Percentiles rank a stretch among this genome's conserved stretches.
phyloP scores from a whole-genome alignment of 257 asterid species.

The Datura wrightii region DNA sequence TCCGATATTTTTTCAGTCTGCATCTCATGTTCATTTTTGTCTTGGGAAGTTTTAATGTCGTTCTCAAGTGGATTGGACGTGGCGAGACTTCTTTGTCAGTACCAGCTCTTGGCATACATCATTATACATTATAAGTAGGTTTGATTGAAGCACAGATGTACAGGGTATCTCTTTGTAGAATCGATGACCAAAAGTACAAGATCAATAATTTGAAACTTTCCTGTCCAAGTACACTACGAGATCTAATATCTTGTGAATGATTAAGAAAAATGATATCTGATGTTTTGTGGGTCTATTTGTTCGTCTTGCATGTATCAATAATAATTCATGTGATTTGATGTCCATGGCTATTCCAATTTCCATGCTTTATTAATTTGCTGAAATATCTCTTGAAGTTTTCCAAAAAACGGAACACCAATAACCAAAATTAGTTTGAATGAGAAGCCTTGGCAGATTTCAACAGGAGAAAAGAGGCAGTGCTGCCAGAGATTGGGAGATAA shows the following conservation, averaged over 20 bases:
- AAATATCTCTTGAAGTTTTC: too few relatives aligned
- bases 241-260: background rate
- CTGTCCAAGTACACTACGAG: background rate
- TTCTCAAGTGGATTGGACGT: background rate
- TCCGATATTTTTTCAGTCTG: background rate
- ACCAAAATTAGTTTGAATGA: too few relatives aligned
- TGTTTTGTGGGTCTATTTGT: background rate
- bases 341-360: background rate
- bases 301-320: background rate
- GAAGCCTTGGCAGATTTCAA: too few relatives aligned
- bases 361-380: background rate
- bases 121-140: background rate
- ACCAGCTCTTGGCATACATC: background rate
- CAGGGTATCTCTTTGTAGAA: background rate
- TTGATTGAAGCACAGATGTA: background rate
- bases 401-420: too few relatives aligned
- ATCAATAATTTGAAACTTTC: background rate
- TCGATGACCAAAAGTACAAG: background rate
- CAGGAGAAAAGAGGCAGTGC: too few relatives aligned
- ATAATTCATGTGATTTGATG: background rate
- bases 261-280: background rate
- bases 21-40: constrained; percentile 17
- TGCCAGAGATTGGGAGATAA: too few relatives aligned
- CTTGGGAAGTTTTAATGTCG: background rate
- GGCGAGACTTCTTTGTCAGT: background rate